These are phyloP conservation scores for Epichloe hybrida DNA, from an alignment of 2,329 filamentous ascomycete genomes.

Conservation along the genomic window DNA sequence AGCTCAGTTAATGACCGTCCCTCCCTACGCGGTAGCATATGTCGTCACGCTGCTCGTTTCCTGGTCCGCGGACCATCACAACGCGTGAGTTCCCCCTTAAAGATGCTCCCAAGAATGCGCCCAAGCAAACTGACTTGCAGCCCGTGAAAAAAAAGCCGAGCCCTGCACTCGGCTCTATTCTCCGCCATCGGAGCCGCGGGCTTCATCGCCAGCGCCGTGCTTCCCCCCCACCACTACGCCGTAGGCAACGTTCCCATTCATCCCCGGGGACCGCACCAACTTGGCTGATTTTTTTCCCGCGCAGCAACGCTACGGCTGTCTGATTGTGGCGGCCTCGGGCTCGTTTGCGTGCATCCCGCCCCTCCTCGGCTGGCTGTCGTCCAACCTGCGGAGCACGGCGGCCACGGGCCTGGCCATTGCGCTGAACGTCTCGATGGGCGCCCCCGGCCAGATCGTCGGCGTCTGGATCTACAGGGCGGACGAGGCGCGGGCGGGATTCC, in stretches of 20 bases:
- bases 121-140: too few species aligned
- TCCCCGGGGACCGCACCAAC: too few species aligned
- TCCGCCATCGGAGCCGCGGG: slow-evolving; percentile 31
- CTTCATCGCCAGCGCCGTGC: slow-evolving; percentile 48
- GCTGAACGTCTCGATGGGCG: slow-evolving; percentile 52
- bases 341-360: slow-evolving; percentile 57
- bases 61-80: too few species aligned
- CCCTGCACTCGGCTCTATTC: slow-evolving; percentile 27
- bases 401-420: slow-evolving; percentile 56
- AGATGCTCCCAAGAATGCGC: too few species aligned
- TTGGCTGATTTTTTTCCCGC: too few species aligned
- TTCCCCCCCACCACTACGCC: slow-evolving; percentile 35
- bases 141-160: slow-evolving; percentile 18
- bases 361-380: slow-evolving; percentile 56
- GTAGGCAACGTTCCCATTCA: slow-evolving; percentile 17
- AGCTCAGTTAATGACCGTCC: too few species aligned
- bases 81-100: too few species aligned
- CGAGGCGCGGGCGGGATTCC: slow-evolving; percentile 49
- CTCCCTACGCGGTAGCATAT: too few species aligned
- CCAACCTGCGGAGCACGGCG: slow-evolving; percentile 52
- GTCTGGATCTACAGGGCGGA: slow-evolving; percentile 61
- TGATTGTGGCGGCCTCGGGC: slow-evolving; percentile 54
- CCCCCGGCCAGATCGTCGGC: slow-evolving; percentile 57
- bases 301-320: slow-evolving; percentile 52
- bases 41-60: too few species aligned